Evolutionary conservation across 2,329 filamentous ascomycete genomes (phyloP).

Genomic region (Beauveria sp.): DNA sequence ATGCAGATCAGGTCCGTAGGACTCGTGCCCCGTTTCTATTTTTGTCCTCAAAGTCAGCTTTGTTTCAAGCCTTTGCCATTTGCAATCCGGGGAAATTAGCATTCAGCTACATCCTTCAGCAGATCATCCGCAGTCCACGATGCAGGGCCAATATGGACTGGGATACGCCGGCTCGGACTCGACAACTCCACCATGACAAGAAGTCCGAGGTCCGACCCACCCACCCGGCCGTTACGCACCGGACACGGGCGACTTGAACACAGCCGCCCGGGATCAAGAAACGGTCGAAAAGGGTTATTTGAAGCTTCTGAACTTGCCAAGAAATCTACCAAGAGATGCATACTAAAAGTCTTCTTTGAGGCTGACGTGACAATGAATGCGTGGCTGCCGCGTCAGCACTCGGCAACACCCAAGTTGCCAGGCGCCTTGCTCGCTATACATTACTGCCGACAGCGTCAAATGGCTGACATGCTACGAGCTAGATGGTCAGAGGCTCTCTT

Average conservation of each 20-base stretch:
- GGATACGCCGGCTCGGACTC: constrained; percentile 1
- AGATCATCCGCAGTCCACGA: background rate
- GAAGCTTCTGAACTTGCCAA: no score
- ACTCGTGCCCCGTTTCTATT: background rate
- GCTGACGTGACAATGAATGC: background rate
- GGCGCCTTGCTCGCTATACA: no score
- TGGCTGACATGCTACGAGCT: no score
- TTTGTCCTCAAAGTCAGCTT: background rate
- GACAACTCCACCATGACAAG: background rate
- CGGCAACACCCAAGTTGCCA: no score
- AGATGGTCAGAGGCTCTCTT: no score
- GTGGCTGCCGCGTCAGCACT: constrained; percentile 1
- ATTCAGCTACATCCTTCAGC: background rate
- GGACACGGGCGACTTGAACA: background rate
- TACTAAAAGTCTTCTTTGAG: background rate
- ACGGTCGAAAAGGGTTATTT: no score
- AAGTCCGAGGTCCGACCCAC: background rate
- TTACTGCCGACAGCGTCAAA: no score
- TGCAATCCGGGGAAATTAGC: no score
- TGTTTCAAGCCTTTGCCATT: no score
- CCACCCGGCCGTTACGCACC: background rate
- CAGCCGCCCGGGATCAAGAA: no score
- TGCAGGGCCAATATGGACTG: background rate
- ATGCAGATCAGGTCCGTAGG: no score
- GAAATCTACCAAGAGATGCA: no score